These are phyloP conservation scores for Lophiostoma macrostomum DNA, from an alignment of 495 filamentous ascomycete genomes.

Conservation along the genomic window DNA sequence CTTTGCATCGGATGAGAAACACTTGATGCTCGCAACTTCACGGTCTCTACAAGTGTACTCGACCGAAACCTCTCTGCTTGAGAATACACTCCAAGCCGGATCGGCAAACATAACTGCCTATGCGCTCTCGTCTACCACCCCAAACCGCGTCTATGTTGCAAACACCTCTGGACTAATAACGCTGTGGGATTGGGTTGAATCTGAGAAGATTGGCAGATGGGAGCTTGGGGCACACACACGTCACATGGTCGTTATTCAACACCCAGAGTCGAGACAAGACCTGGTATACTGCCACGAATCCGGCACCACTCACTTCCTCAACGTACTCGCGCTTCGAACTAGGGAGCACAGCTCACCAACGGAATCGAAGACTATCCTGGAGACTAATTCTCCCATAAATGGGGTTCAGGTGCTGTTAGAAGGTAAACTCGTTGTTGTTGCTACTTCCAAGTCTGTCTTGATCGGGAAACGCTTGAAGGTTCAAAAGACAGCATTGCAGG, in stretches of 20 bases:
- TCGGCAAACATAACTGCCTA: slow-evolving; percentile 50
- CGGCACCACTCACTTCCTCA: slow-evolving; percentile 19
- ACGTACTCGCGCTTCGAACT: slow-evolving; percentile 22
- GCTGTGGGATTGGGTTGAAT: slow-evolving; percentile 73
- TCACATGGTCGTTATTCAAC: slow-evolving; percentile 33
- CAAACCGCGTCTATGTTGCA: slow-evolving; percentile 65
- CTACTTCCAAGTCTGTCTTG: slow-evolving; percentile 39
- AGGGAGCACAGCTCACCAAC: slow-evolving; percentile 12
- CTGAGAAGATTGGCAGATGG: slow-evolving; percentile 50
- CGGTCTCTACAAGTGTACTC: slow-evolving; percentile 76
- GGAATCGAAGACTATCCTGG: slow-evolving; percentile 27
- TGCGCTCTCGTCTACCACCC: slow-evolving; percentile 55
- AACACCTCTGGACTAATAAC: slow-evolving; percentile 63
- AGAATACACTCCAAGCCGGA: slow-evolving; percentile 54
- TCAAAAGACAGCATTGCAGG: slow-evolving; percentile 28
- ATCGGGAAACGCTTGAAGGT: slow-evolving; percentile 23
- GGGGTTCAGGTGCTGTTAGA: slow-evolving; percentile 41
- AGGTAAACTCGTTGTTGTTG: slow-evolving; percentile 43
- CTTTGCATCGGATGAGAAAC: slow-evolving; percentile 80
- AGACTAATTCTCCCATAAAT: slow-evolving; percentile 23
- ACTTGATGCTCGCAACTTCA: slow-evolving; percentile 62
- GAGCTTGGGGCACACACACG: slow-evolving; percentile 43
- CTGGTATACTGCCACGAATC: slow-evolving; percentile 23
- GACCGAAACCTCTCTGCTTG: slow-evolving; percentile 70
- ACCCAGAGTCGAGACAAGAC: slow-evolving; percentile 15